Conservation (phyloP, 2,329 filamentous ascomycete species). For the Cordyceps fumosorosea region DNA sequence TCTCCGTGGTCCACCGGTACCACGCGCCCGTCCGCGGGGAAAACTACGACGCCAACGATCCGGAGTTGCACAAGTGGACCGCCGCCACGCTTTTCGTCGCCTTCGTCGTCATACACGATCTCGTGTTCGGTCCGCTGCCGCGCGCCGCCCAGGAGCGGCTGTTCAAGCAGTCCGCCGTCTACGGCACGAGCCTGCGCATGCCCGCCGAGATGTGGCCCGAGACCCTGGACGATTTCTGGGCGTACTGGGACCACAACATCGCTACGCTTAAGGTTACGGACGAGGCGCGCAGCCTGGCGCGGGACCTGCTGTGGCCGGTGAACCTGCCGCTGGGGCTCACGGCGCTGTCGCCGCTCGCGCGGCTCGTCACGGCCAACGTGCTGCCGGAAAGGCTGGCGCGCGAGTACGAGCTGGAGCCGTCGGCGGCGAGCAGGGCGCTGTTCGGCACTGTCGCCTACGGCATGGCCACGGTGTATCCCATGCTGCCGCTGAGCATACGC, state of each 20-base stretch:
- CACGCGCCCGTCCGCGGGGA: conserved; percentile 27
- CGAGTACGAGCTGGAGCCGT: conserved; percentile 21
- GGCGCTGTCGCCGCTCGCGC: conserved; percentile 17
- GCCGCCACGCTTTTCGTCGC: conserved; percentile 33
- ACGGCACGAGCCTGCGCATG: conserved; percentile 25
- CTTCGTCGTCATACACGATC: conserved; percentile 28
- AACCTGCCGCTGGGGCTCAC: conserved; percentile 19
- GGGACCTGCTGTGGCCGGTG: conserved; percentile 20
- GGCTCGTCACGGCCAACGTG: conserved; percentile 16
- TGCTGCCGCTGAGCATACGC: conserved; percentile 16
- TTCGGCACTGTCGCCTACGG: conserved; percentile 20
- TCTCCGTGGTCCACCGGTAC: conserved; percentile 29
- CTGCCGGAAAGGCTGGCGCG: conserved; percentile 19
- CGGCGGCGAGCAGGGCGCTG: conserved; percentile 14
- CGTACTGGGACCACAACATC: conserved; percentile 33
- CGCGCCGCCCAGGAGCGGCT: conserved; percentile 21
- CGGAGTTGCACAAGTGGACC: conserved; percentile 33
- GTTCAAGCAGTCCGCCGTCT: conserved; percentile 23
- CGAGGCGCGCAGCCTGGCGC: conserved; percentile 21
- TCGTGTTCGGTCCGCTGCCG: conserved; percentile 27
- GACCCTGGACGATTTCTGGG: conserved; percentile 29
- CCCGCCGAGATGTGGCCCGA: conserved; percentile 30
- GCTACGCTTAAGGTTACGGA: conserved; percentile 26
- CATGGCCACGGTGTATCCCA: conserved; percentile 21
- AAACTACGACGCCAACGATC: conserved; percentile 30